phyloP scores from a whole-genome alignment of 495 filamentous ascomycete genomes.

The Delitschia confertaspora region DNA sequence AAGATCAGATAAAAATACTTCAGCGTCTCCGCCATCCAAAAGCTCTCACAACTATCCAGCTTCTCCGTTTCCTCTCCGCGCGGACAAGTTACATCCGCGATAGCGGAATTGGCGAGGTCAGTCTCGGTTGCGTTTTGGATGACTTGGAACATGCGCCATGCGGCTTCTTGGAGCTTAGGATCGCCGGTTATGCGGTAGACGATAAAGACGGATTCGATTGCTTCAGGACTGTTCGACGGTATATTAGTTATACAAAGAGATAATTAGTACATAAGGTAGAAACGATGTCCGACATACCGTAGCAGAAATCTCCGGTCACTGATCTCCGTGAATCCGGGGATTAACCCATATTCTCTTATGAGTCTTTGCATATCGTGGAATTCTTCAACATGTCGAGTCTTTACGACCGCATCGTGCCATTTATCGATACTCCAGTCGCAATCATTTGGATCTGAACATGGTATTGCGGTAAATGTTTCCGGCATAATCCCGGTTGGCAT shows the following conservation, averaged over 20 bases:
- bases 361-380: conserved; percentile 33
- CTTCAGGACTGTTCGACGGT: conserved; percentile 46
- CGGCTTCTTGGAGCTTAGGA: conserved; percentile 52
- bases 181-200: conserved; percentile 70
- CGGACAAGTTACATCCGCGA: conserved; percentile 45
- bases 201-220: conserved; percentile 52
- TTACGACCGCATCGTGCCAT: conserved; percentile 36
- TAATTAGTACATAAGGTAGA: too few relatives aligned
- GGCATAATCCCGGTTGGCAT: conserved; percentile 56
- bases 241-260: too few relatives aligned
- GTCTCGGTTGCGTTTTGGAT: conserved; percentile 54
- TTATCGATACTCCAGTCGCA: conserved; percentile 50
- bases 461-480: conserved; percentile 45
- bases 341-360: conserved; percentile 40
- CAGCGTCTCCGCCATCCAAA: conserved; percentile 24
- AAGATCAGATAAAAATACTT: conserved; percentile 25
- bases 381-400: conserved; percentile 19
- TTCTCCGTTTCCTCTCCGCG: conserved; percentile 12
- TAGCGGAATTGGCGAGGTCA: conserved; percentile 49
- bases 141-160: conserved; percentile 67
- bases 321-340: conserved; percentile 50
- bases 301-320: conserved; percentile 39
- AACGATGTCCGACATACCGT: conserved; percentile 9
- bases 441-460: conserved; percentile 36
- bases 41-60: conserved; percentile 18